Conservation (phyloP, 2,329 filamentous ascomycete species). For the Paraphaeosphaeria minitans region DNA sequence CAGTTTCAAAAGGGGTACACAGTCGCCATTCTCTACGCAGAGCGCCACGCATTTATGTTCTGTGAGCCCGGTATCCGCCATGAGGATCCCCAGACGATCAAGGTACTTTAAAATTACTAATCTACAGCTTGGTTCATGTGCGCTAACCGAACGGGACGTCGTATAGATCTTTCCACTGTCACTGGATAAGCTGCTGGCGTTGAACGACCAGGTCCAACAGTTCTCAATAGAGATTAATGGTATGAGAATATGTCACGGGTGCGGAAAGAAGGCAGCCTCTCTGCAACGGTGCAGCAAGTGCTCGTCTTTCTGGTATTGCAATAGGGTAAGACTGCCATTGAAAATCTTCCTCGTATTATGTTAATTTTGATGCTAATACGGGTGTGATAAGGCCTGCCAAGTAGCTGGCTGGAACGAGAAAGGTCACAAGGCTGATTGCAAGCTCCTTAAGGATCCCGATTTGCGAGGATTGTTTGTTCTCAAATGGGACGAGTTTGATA, state of each 20-base stretch:
- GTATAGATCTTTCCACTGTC: slow-evolving; percentile 27
- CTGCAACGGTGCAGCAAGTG: slow-evolving; percentile 24
- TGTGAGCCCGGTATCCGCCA: slow-evolving; percentile 23
- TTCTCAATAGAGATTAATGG: slow-evolving; percentile 21
- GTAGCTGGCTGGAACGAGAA: slow-evolving; percentile 20
- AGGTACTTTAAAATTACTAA: slow-evolving; percentile 20
- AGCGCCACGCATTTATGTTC: slow-evolving; percentile 18
- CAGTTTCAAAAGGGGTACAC: slow-evolving; percentile 27
- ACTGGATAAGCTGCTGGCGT: slow-evolving; percentile 20
- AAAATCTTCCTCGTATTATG: slow-evolving; percentile 13
- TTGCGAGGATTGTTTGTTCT: slow-evolving; percentile 23
- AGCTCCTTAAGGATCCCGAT: slow-evolving; percentile 20
- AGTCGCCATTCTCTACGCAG: slow-evolving; percentile 22
- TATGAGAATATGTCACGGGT: slow-evolving; percentile 25
- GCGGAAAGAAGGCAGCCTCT: slow-evolving; percentile 20
- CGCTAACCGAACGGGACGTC: slow-evolving; percentile 11
- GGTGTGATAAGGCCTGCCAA: slow-evolving; percentile 23
- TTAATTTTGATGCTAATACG: slow-evolving; percentile 17
- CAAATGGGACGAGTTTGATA: no score
- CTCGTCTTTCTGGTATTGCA: slow-evolving; percentile 30
- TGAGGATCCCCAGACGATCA: slow-evolving; percentile 23
- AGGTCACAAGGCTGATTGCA: slow-evolving; percentile 25
- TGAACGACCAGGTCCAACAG: slow-evolving; percentile 21
- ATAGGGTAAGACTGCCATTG: slow-evolving; percentile 20
- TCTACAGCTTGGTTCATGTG: slow-evolving; percentile 13